A percentile compares a stretch with the other conserved stretches of the same genome.
phyloP scores from a whole-genome alignment of 108 stramenopile species.

The Nitzschia sp. region DNA sequence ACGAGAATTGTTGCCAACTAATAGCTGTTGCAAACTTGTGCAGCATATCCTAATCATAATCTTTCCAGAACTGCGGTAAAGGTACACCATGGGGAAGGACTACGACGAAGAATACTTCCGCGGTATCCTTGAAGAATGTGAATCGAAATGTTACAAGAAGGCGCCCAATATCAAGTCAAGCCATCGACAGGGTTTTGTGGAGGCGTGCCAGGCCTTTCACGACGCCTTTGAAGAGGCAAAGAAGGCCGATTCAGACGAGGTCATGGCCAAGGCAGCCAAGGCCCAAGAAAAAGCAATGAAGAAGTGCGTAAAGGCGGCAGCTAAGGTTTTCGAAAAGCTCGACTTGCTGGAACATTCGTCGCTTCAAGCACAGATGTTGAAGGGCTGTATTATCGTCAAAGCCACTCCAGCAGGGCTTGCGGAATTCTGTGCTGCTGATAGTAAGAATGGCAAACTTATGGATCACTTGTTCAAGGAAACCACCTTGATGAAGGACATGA shows the following conservation, averaged over 20 bases:
- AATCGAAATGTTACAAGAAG: conserved; percentile 18
- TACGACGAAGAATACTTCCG: conserved; percentile 19
- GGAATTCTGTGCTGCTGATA: conserved; percentile 15
- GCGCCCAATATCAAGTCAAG: conserved; percentile 25
- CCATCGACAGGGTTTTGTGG: conserved; percentile 24
- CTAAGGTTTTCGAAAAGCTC: conserved; percentile 24
- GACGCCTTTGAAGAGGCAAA: conserved; percentile 11
- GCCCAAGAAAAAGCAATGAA: conserved; percentile 33
- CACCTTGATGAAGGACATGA: conserved; percentile 24
- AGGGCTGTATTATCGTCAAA: conserved; percentile 12
- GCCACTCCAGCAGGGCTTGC: conserved; percentile 20
- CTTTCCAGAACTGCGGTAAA: too few species aligned
- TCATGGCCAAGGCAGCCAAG: conserved; percentile 11
- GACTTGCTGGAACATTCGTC: conserved; percentile 19
- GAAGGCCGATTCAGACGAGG: conserved; percentile 5
- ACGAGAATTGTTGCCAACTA: too few species aligned
- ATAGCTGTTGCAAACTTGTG: too few species aligned
- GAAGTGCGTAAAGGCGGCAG: conserved; percentile 32
- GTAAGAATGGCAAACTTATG: conserved; percentile 14
- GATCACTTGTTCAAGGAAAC: conserved; percentile 21
- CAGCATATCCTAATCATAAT: too few species aligned
- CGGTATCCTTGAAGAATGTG: conserved; percentile 9
- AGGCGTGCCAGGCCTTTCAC: conserved; percentile 31
- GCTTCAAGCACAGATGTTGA: conserved; percentile 8
- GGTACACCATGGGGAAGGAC: conserved; percentile 16